Evolutionary conservation across 2,329 filamentous ascomycete genomes (phyloP).

Genomic region (Penicillium sp.): DNA sequence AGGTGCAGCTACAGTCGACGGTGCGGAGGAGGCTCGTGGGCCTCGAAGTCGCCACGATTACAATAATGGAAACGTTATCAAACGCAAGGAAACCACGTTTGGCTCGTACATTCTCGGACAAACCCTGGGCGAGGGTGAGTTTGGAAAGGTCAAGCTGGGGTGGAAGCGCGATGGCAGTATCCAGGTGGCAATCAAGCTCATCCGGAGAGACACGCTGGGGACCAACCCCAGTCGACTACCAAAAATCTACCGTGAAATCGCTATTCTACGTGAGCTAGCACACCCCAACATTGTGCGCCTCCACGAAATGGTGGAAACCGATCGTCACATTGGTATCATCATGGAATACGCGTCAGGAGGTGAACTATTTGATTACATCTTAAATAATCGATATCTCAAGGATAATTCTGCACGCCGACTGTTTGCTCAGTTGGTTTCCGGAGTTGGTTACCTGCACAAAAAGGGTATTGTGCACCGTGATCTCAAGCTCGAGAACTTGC

Average conservation of each 20-base stretch:
- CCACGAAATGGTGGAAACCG: slow-evolving; percentile 98
- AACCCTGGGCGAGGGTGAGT: slow-evolving; percentile 95
- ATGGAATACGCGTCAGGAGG: slow-evolving; percentile 97
- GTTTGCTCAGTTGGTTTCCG: slow-evolving; percentile 93
- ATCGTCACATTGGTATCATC: slow-evolving; percentile 95
- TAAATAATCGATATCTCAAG: slow-evolving; percentile 95
- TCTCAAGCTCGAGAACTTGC: slow-evolving; percentile 90
- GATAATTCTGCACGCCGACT: slow-evolving; percentile 85
- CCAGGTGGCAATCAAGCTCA: slow-evolving; percentile 96
- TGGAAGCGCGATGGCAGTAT: slow-evolving; percentile 96
- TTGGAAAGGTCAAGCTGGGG: slow-evolving; percentile 96
- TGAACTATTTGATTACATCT: slow-evolving; percentile 96
- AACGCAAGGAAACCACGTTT: slow-evolving; percentile 82
- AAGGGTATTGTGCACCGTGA: slow-evolving; percentile 98
- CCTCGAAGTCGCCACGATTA: slow-evolving; percentile 58
- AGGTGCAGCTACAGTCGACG: slow-evolving; percentile 44
- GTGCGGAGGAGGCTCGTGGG: slow-evolving; percentile 43
- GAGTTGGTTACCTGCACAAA: slow-evolving; percentile 95
- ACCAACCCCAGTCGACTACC: slow-evolving; percentile 84
- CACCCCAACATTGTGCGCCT: slow-evolving; percentile 96
- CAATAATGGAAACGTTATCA: slow-evolving; percentile 55
- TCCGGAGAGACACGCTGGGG: slow-evolving; percentile 85
- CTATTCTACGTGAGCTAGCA: slow-evolving; percentile 80
- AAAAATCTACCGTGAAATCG: slow-evolving; percentile 97
- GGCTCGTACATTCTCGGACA: slow-evolving; percentile 95